A percentile compares a stretch with the other conserved stretches of the same genome.
phyloP scores from a whole-genome alignment of 2,329 filamentous ascomycete genomes.

The Pseudonectria buxi region DNA sequence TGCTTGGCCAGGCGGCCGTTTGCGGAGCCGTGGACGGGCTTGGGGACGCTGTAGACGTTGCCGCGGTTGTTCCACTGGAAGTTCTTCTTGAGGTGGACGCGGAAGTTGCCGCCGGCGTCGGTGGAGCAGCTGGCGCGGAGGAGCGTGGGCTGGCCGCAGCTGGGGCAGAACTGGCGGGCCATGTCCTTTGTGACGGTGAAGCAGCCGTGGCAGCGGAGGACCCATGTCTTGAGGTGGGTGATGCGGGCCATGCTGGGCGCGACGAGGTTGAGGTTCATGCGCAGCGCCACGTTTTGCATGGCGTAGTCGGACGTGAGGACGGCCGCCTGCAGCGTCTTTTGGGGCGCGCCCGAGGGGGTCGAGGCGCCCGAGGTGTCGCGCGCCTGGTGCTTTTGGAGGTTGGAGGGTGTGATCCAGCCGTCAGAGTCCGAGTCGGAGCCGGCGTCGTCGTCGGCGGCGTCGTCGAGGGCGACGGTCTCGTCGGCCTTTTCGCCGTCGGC shows the following conservation, averaged over 20 bases:
- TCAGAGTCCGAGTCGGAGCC: constrained; percentile 52
- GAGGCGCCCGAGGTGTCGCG: constrained; percentile 50
- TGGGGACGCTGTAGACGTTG: constrained; percentile 88
- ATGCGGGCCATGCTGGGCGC: constrained; percentile 75
- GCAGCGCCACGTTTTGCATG: constrained; percentile 93
- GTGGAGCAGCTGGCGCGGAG: constrained; percentile 82
- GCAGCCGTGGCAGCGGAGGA: constrained; percentile 89
- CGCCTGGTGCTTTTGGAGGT: constrained; percentile 77
- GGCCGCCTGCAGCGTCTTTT: constrained; percentile 73
- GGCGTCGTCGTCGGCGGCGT: constrained; percentile 37
- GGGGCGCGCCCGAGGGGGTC: constrained; percentile 42
- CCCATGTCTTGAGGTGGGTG: constrained; percentile 77
- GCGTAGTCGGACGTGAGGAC: constrained; percentile 92
- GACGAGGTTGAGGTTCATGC: constrained; percentile 88
- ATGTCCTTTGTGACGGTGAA: constrained; percentile 81
- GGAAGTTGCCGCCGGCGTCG: constrained; percentile 71
- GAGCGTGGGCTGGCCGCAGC: constrained; percentile 82
- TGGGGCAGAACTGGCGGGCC: constrained; percentile 83
- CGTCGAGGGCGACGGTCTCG: too few relatives aligned
- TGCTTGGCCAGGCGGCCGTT: constrained; percentile 66
- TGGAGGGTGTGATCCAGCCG: constrained; percentile 91
- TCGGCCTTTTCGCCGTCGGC: constrained; percentile 8
- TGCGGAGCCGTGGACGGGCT: constrained; percentile 73
- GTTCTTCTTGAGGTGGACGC: constrained; percentile 82
- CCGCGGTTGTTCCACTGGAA: constrained; percentile 95